Evolutionary conservation across 495 filamentous ascomycete species (phyloP).

Genomic region (Hypomontagnella submonticulosa): DNA sequence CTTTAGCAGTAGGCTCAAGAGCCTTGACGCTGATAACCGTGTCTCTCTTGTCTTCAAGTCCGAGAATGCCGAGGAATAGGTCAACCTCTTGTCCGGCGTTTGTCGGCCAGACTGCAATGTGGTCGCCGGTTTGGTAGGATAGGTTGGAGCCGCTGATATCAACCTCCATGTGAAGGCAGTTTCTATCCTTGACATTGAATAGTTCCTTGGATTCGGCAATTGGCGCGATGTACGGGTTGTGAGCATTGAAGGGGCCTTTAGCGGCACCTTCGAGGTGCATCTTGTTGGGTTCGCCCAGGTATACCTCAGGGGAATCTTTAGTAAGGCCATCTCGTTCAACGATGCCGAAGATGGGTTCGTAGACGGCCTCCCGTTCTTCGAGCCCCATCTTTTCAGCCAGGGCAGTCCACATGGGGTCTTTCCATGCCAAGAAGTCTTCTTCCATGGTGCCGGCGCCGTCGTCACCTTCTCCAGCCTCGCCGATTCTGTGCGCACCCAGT

Average conservation of each 20-base stretch:
- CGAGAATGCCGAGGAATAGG: conserved; percentile 84
- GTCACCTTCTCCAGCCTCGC: conserved; percentile 92
- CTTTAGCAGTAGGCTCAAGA: conserved; percentile 94
- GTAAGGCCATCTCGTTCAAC: conserved; percentile 78
- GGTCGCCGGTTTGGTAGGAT: conserved; percentile 94
- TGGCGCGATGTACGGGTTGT: conserved; percentile 97
- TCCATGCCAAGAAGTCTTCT: conserved; percentile 99
- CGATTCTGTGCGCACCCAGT: conserved; percentile 84
- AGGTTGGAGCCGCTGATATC: conserved; percentile 88
- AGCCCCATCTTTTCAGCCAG: conserved; percentile 83
- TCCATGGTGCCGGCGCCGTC: conserved; percentile 99
- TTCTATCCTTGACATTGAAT: conserved; percentile 90
- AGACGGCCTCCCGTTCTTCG: conserved; percentile 94
- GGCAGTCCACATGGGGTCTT: conserved; percentile 97
- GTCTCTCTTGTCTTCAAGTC: conserved; percentile 78
- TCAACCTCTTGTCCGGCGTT: conserved; percentile 95
- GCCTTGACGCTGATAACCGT: conserved; percentile 90
- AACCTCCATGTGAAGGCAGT: conserved; percentile 98
- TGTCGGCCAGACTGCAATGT: conserved; percentile 97
- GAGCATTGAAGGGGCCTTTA: conserved; percentile 93
- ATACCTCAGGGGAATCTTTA: conserved; percentile 85
- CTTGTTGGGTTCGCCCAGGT: conserved; percentile 96
- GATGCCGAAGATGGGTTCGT: conserved; percentile 91
- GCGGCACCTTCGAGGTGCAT: conserved; percentile 86
- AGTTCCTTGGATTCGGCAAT: conserved; percentile 90